Evolutionary conservation across 2,329 filamentous ascomycete species (phyloP).

Genomic region (Penicillium paneum): DNA sequence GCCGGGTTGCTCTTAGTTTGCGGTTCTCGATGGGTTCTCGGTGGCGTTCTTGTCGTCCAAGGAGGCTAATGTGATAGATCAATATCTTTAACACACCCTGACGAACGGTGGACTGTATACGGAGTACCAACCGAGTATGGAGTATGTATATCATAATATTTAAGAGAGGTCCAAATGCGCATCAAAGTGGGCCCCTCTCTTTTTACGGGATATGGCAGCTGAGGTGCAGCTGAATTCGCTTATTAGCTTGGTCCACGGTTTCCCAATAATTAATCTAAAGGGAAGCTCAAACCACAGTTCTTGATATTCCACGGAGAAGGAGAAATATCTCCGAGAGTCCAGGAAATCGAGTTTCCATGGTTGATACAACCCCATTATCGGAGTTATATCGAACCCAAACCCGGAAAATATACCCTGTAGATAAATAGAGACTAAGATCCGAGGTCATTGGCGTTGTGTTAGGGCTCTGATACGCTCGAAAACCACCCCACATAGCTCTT

Average conservation of each 20-base stretch:
- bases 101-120: background rate
- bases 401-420: background rate
- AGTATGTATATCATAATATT: no score
- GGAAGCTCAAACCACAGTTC: no score
- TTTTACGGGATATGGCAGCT: background rate
- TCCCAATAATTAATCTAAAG: background rate
- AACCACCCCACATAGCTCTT: slow-evolving; percentile 12
- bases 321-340: background rate
- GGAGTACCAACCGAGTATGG: no score
- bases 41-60: background rate
- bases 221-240: background rate
- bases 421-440: background rate
- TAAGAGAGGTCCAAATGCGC: background rate
- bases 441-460: background rate
- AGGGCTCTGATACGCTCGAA: slow-evolving; percentile 10
- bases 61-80: slow-evolving; percentile 18
- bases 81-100: slow-evolving; percentile 8
- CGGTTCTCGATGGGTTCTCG: background rate
- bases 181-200: background rate
- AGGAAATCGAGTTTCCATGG: background rate
- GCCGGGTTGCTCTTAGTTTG: background rate
- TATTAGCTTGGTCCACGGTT: background rate
- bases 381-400: background rate
- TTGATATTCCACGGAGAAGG: background rate
- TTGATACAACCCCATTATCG: background rate